phyloP scores from a whole-genome alignment of 495 filamentous ascomycete genomes.

The Hypoxylon lienhwacheense region DNA sequence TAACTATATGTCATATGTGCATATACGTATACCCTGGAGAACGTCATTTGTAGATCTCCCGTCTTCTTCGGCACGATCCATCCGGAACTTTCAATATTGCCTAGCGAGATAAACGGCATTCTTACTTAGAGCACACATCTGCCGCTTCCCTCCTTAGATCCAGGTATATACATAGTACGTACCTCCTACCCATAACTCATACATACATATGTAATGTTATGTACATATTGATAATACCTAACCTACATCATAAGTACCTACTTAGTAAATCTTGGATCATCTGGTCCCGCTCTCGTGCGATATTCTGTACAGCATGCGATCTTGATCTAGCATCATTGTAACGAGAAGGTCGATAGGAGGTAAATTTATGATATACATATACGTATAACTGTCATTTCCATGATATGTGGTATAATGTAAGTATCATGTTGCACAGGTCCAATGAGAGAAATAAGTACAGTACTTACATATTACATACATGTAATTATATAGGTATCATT shows the following conservation, averaged over 20 bases:
- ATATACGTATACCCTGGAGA: constrained; percentile 4
- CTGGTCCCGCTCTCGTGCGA: constrained; percentile 28
- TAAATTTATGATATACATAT: constrained; percentile 2
- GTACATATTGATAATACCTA: no score
- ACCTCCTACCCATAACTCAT: no score
- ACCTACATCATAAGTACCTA: no score
- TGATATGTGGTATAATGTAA: constrained; percentile 1
- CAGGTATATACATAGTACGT: no score
- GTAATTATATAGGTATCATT: background rate
- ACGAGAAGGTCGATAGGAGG: constrained; percentile 8
- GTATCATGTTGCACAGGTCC: no score
- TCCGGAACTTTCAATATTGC: constrained; percentile 29
- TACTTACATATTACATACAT: background rate
- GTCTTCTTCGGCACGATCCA: constrained; percentile 7
- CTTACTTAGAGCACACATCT: constrained; percentile 7
- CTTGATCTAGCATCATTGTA: constrained; percentile 33
- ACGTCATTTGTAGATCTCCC: constrained; percentile 24
- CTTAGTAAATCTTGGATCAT: constrained; percentile 29
- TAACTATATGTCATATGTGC: background rate
- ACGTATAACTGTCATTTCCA: constrained; percentile 6
- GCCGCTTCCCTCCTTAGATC: no score
- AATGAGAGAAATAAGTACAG: no score
- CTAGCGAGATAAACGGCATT: constrained; percentile 16
- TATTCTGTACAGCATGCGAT: constrained; percentile 27
- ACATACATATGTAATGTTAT: no score